phyloP scores from a whole-genome alignment of 306 rosid genomes.

The Morella rubra region DNA sequence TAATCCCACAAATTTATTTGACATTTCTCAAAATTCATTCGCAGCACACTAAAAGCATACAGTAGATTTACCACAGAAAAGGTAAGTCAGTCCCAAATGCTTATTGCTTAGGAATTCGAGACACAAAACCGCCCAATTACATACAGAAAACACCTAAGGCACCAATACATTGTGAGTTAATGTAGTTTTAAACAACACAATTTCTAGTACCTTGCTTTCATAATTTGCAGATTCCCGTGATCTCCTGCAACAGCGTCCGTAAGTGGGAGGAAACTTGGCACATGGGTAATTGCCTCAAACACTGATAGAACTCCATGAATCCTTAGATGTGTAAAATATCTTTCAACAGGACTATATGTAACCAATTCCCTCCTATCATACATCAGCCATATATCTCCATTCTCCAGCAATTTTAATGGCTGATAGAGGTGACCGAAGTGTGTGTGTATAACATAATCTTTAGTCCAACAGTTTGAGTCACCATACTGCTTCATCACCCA shows the following conservation, averaged over 20 bases:
- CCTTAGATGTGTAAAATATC: neutral
- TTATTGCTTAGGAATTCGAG: no score
- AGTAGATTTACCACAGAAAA: neutral
- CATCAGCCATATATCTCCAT: neutral
- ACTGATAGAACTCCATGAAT: neutral
- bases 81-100: neutral
- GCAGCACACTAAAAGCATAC: neutral
- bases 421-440: neutral
- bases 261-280: slow-evolving; percentile 11
- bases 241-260: neutral
- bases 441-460: neutral
- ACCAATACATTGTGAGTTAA: neutral
- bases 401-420: slow-evolving; percentile 1
- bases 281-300: slow-evolving; percentile 4
- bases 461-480: neutral
- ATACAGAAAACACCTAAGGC: neutral
- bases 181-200: neutral
- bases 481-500: slow-evolving; percentile 8
- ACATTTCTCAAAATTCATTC: neutral
- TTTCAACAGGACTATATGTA: neutral
- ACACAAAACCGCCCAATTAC: neutral
- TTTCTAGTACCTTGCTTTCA: neutral
- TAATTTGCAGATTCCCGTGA: neutral
- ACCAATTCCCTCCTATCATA: neutral
- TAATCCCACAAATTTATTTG: neutral